Base-by-base conservation (phyloP, 176 grass and related monocot genomes). In the Leersia perrieri region DNA sequence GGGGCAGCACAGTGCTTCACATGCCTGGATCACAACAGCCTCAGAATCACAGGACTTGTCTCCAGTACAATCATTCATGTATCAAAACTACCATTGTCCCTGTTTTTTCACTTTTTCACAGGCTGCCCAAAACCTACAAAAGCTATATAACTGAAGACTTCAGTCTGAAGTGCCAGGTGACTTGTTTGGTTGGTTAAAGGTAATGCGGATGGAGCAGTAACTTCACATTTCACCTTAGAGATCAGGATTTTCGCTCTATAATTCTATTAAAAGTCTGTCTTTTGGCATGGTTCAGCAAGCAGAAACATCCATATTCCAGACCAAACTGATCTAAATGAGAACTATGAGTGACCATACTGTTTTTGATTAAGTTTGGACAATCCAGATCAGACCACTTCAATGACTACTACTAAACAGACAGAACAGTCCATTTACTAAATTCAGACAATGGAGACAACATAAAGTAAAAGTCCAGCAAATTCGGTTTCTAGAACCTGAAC, bases 1-100 rank as follows among this genome's bases (percentile, higher is more conserved):
- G 33, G 31, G 12, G 9, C 40, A 47, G 39, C 38, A 57, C 32
- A 9, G 15, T 39, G 5, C 34, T 10, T n/a, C 63, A 49, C 30
- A 34, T 79, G 28, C 62, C 33, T 76, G 4, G 76, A 79, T 79
- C 63, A 33, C 63, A 79, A 53, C 42, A 55, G 41, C 12, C 22
- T 61, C 38, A 76, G 2, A 2, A 20, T 53, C 49, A 53, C 18
- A 25, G 23, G 81, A 13, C 15, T 22, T 33, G 42, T 65, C 42
- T 27, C 12, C 5, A 58, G 63, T 44, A 58, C 70, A 76, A 41
- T 53, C 25, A 73, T 73, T 45, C 22, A 25, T 39, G 34, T 47
- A 63, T 45, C 11, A 45, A 45, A n/a, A 44, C 49, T n/a, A 60
- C 1, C 13, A 1, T 13, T 41, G 60, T 3, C 11, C 61, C 28